Base-by-base conservation (phyloP, 2,329 filamentous ascomycete species). In the Scedosporium boydii region DNA sequence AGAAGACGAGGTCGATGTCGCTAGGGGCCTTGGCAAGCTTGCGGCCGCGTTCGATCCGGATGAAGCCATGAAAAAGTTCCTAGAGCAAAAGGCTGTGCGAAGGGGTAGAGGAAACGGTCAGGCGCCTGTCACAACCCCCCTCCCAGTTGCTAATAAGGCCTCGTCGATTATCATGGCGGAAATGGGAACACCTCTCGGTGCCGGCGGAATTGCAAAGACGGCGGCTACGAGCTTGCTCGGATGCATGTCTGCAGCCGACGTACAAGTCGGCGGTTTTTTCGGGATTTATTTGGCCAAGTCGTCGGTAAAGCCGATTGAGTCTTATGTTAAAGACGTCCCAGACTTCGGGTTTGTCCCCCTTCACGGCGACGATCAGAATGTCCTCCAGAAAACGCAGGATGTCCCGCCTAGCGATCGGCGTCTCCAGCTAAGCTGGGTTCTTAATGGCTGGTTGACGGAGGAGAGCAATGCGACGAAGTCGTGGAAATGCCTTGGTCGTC, bases 251-350 rank as follows among this genome's bases (percentile, higher is more conserved):
- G 87, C 93, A 44, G 95, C 89, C 65, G 85, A 87, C 4, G 83
- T 95, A 16, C 79, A 92, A 51, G 88, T 96, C 34, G 93, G 93
- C 16, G 86, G 89, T 44, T 77, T 98, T 46, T 97, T 98, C 70
- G 95, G 95, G 7, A 90, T 95, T n/a, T 96, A 96, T 70, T 90
- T 90, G 53, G 87, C 88, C 1, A 85, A 87, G 42, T 93, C 96
- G 81, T 90, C 89, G 0, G 86, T 87, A 60, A 88, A 92, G 72
- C 91, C 93, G 80, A 89, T 97, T 81, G 91, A 96, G 66, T 81
- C 87, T n/a, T 96, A 96, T 71, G 84, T 89, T 10, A 87, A 86
- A 67, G 91, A 96, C 66, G 87, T 98, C 16, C 86, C 91, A 68
- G 93, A 98, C 70, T 96, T 97, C 73, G 91, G 86, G 0, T 90